These are phyloP conservation scores for Leccinum griseonigrum DNA, from an alignment of 1,284 basidiomycete genomes.

Conservation along the genomic window DNA sequence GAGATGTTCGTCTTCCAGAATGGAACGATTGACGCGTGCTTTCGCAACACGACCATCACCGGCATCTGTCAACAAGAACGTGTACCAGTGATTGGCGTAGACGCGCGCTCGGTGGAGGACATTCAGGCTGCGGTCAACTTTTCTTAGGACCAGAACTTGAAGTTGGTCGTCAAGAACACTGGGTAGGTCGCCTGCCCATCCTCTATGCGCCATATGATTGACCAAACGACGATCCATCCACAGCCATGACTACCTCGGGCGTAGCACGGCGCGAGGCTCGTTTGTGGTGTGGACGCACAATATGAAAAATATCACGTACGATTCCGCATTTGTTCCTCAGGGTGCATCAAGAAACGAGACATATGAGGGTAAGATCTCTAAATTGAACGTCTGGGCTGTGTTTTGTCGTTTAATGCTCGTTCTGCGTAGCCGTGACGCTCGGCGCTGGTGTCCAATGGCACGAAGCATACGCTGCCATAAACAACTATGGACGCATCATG, in stretches of 20 bases:
- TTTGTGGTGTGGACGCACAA: conserved; percentile 43
- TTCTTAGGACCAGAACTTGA: conserved; percentile 38
- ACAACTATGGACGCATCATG: conserved; percentile 31
- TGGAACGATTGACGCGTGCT: conserved; percentile 37
- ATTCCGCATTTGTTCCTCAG: conserved; percentile 32
- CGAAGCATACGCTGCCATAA: conserved; percentile 22
- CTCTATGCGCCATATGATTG: neutral
- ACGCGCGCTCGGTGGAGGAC: conserved; percentile 34
- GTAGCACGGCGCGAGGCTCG: conserved; percentile 35
- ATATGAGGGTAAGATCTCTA: conserved; percentile 10
- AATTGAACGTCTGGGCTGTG: neutral
- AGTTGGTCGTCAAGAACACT: conserved; percentile 50
- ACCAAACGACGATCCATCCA: no score
- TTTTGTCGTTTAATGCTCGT: neutral
- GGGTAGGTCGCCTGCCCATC: conserved; percentile 6
- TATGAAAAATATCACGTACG: conserved; percentile 35
- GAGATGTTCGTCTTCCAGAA: conserved; percentile 41
- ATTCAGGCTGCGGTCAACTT: conserved; percentile 36
- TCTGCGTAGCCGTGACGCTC: conserved; percentile 35
- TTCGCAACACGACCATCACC: conserved; percentile 13
- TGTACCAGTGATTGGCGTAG: conserved; percentile 18
- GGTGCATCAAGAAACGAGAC: conserved; percentile 23
- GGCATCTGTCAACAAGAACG: conserved; percentile 14
- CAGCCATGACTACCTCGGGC: conserved; percentile 39
- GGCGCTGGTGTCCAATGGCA: conserved; percentile 34